Base-by-base conservation (phyloP, 768 basidiomycete genomes). In the Rossbeevera mucosa region DNA sequence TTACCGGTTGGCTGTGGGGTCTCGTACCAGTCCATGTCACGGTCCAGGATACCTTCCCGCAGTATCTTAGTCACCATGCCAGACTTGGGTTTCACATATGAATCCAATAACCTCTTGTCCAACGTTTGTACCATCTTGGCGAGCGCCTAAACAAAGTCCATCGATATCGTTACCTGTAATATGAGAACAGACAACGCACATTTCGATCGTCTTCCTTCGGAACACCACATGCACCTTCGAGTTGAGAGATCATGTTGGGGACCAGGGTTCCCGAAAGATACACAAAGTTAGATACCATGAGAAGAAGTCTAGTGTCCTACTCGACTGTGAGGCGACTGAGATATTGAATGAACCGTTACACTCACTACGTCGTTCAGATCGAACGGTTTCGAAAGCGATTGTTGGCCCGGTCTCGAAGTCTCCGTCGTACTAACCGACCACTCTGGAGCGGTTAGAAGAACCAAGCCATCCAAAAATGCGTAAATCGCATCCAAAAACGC, bases 1-100 rank as follows among this genome's bases (percentile, higher is more conserved):
- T 45, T 61, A 88, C 95, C 93, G 56, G 84, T 88, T 4, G 96
- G 96, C 63, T 95, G 93, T 4, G 88, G 85, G 0, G 91, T 92
- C 59, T 93, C 88, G 61, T 85, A 90, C 96, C 96, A 99, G 64
- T 97, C 91, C 79, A 97, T 90, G 28, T 78, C 73, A 24, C 75
- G 75, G 47, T 88, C 80, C 25, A 96, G 73, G 43, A 99, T 87
- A 9, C 96, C 96, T 47, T 76, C 74, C 24, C 85, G 81, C 33
- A 97, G 74, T 46, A 91, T 83, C 30, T 72, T 69, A 45, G 76
- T 85, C 28, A 92, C 77, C 13, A 72, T 71, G n/a, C 75, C 76
- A n/a, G 86, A 76, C 65, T 93, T 92, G 36, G 91, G 84, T 60
- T 87, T 88, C 59, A 88, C 74, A 64, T 91, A 96, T 47, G 88